phyloP scores from a whole-genome alignment of 257 asterid species.

The Solanum raphanifolium region DNA sequence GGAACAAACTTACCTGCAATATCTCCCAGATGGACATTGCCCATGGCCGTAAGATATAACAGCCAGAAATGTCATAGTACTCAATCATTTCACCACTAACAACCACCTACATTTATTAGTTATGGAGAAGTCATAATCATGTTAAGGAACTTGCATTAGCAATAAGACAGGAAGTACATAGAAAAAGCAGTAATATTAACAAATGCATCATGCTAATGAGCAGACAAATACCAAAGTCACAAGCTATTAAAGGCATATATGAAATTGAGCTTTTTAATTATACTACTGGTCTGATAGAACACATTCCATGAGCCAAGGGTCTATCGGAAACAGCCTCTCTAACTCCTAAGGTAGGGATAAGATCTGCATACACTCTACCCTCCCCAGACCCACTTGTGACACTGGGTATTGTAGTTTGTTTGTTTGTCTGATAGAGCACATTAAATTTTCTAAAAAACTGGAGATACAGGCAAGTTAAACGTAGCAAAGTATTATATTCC shows the following conservation, averaged over 20 bases:
- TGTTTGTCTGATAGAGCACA: not conserved
- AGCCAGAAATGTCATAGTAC: conserved; percentile 97
- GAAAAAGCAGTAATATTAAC: not conserved
- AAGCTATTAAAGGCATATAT: not conserved
- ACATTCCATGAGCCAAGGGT: not conserved
- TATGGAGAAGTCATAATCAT: not conserved
- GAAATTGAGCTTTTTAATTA: not conserved
- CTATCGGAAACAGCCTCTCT: not conserved
- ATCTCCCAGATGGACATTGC: conserved; percentile 96
- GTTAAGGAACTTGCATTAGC: not conserved
- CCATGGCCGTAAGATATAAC: conserved; percentile 97
- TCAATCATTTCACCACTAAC: conserved; percentile 87
- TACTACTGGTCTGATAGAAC: not conserved
- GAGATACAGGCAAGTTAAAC: not conserved
- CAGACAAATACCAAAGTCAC: not conserved
- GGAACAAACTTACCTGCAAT: conserved; percentile 59
- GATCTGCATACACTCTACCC: not conserved
- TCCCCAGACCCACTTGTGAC: not conserved
- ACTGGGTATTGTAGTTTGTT: not conserved
- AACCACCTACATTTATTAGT: conserved; percentile 49
- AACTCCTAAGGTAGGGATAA: not conserved
- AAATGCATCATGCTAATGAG: not conserved
- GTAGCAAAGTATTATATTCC: not conserved
- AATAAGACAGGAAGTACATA: not conserved
- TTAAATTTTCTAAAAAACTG: not conserved